A percentile compares a stretch with the other conserved stretches of the same genome.
phyloP scores from a whole-genome alignment of 805 yeast species.

The Sporopachydermia quercuum region DNA sequence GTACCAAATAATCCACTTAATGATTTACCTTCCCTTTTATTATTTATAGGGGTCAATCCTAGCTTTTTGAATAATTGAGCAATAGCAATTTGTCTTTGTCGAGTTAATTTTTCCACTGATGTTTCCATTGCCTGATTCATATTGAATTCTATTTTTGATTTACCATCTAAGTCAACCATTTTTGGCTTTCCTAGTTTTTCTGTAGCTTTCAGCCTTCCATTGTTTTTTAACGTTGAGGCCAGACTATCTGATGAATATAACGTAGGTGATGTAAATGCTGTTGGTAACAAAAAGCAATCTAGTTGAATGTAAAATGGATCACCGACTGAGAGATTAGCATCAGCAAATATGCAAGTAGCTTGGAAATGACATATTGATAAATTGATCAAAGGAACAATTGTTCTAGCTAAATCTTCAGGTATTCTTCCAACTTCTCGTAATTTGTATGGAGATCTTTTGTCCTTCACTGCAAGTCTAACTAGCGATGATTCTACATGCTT shows the following conservation, averaged over 20 bases:
- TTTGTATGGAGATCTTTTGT: not conserved
- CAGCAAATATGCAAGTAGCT: conserved; percentile 43
- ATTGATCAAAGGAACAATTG: conserved; percentile 51
- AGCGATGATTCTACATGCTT: not conserved
- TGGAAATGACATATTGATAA: conserved; percentile 37
- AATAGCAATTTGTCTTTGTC: conserved; percentile 42
- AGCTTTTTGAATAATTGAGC: conserved; percentile 39
- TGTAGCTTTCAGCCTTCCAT: conserved; percentile 11
- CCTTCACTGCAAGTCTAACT: not conserved
- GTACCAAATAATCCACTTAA: conserved; percentile 4
- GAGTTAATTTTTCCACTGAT: conserved; percentile 32
- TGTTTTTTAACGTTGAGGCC: conserved; percentile 11
- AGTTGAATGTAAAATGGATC: conserved; percentile 59
- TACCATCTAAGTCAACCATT: conserved; percentile 6
- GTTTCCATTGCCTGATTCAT: conserved; percentile 29
- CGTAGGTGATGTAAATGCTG: conserved; percentile 21
- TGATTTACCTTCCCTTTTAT: not conserved
- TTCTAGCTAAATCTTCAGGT: conserved; percentile 52
- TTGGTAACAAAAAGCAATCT: conserved; percentile 39
- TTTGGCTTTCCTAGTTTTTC: conserved; percentile 2
- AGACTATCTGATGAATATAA: conserved; percentile 13
- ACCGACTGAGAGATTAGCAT: conserved; percentile 50
- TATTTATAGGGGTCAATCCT: conserved; percentile 9
- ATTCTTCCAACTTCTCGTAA: conserved; percentile 65
- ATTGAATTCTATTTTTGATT: not conserved